Evolutionary conservation across 257 asterid genomes (phyloP).

Genomic region (Solanum dulcamara): DNA sequence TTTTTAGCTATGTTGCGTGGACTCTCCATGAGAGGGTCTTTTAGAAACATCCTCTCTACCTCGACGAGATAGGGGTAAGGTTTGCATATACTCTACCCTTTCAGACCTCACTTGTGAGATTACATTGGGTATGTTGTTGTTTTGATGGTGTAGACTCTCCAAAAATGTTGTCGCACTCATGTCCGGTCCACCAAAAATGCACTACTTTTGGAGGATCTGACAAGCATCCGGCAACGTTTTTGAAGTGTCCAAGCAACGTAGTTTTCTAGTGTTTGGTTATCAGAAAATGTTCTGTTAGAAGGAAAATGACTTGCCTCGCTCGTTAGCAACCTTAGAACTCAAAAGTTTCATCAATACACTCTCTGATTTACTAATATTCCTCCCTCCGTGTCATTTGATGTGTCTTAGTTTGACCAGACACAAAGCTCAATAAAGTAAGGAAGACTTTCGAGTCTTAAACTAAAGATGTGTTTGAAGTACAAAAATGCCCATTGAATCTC

Average conservation of each 20-base stretch:
- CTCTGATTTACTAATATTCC: too few species aligned
- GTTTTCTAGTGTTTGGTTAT: not conserved
- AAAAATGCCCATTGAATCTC: too few species aligned
- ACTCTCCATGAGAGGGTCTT: not conserved
- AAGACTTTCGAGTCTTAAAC: too few species aligned
- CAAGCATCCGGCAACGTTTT: not conserved
- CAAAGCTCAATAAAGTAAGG: too few species aligned
- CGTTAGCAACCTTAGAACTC: too few species aligned
- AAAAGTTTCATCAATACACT: too few species aligned
- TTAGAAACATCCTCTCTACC: not conserved
- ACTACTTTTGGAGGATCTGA: not conserved
- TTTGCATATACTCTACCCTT: too few species aligned
- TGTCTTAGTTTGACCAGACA: not conserved
- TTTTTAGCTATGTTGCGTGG: not conserved
- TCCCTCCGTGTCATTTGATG: not conserved
- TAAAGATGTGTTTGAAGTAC: too few species aligned
- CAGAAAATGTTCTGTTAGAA: not conserved
- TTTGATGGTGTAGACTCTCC: not conserved
- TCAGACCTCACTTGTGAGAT: too few species aligned
- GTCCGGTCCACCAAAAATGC: not conserved
- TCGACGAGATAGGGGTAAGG: not conserved
- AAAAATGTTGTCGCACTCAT: not conserved
- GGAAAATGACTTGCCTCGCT: not conserved
- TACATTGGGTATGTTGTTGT: not conserved
- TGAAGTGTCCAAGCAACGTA: not conserved